phyloP scores from a whole-genome alignment of 2,329 filamentous ascomycete genomes.

The Didymella exigua region DNA sequence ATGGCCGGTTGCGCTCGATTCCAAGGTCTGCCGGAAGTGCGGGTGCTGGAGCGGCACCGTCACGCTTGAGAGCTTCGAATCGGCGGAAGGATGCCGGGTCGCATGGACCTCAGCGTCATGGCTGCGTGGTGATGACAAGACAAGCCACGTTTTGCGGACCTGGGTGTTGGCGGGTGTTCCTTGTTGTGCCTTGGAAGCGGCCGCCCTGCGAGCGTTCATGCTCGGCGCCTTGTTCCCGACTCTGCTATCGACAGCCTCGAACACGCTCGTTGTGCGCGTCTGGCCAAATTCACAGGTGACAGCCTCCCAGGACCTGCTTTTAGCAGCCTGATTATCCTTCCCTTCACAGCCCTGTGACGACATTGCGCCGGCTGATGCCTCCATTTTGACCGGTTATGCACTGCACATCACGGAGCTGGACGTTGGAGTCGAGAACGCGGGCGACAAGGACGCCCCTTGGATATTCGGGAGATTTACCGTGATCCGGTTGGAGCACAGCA shows the following conservation, averaged over 20 bases:
- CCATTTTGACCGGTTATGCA: slow-evolving; percentile 16
- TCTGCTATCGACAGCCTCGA: slow-evolving; percentile 17
- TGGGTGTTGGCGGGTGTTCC: slow-evolving; percentile 21
- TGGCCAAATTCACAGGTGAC: slow-evolving; percentile 8
- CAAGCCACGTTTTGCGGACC: slow-evolving; percentile 25
- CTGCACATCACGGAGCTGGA: slow-evolving; percentile 15
- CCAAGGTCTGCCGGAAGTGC: slow-evolving; percentile 40
- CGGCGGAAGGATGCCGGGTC: slow-evolving; percentile 33
- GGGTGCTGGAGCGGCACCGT: slow-evolving; percentile 43
- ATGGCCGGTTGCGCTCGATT: slow-evolving; percentile 28
- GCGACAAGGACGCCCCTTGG: slow-evolving; percentile 16
- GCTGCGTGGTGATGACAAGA: slow-evolving; percentile 34
- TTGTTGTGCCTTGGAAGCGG: slow-evolving; percentile 19
- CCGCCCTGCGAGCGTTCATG: slow-evolving; percentile 13
- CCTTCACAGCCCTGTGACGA: slow-evolving; percentile 19
- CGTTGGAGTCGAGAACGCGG: slow-evolving; percentile 16
- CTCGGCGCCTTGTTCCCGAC: slow-evolving; percentile 7
- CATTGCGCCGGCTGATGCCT: slow-evolving; percentile 10
- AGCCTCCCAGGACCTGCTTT: slow-evolving; percentile 6
- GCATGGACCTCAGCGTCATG: slow-evolving; percentile 36
- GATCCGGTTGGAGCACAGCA: slow-evolving; percentile 16
- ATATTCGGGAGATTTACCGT: slow-evolving; percentile 13
- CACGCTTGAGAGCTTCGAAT: slow-evolving; percentile 32
- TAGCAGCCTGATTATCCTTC: slow-evolving; percentile 15
- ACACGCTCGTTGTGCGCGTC: slow-evolving; percentile 8